phyloP scores from a whole-genome alignment of 2,329 filamentous ascomycete genomes.

The Tolypocladium cylindrosporum region DNA sequence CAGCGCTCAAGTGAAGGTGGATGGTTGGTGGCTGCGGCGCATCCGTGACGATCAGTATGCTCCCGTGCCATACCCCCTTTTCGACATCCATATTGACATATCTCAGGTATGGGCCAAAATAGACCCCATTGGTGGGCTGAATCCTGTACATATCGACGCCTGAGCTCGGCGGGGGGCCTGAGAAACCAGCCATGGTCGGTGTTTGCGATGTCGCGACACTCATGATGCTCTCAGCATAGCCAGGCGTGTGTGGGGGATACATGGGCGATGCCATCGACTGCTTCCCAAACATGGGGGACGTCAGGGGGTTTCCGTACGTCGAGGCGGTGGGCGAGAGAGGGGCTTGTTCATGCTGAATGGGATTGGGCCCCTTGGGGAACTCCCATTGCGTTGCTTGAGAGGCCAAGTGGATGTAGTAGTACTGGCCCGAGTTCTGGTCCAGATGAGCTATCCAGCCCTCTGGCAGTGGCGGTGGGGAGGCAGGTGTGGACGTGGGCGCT shows the following conservation, averaged over 20 bases:
- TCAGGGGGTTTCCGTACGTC: slow-evolving; percentile 64
- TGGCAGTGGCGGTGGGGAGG: slow-evolving; percentile 83
- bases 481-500: slow-evolving; percentile 56
- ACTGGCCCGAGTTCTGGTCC: slow-evolving; percentile 91
- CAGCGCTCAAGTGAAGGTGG: slow-evolving; percentile 81
- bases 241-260: slow-evolving; percentile 72
- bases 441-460: slow-evolving; percentile 98
- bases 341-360: slow-evolving; percentile 69
- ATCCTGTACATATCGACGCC: slow-evolving; percentile 94
- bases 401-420: slow-evolving; percentile 96
- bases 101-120: slow-evolving; percentile 91
- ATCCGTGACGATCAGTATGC: slow-evolving; percentile 88
- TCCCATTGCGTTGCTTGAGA: slow-evolving; percentile 98
- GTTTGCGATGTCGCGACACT: slow-evolving; percentile 66
- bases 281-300: slow-evolving; percentile 55
- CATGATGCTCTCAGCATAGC: slow-evolving; percentile 78
- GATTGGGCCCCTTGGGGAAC: slow-evolving; percentile 91
- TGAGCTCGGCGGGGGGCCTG: slow-evolving; percentile 75
- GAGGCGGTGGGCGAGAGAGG: slow-evolving; percentile 76
- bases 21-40: slow-evolving; percentile 89
- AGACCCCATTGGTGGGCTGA: slow-evolving; percentile 88
- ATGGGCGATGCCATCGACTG: slow-evolving; percentile 62
- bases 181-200: slow-evolving; percentile 72
- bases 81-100: slow-evolving; percentile 98
- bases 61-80: slow-evolving; percentile 81